Evolutionary conservation across 805 yeast species (phyloP), one percentile per base, ranked within the genome.

Genomic region (Ogataea wickerhamii): DNA sequence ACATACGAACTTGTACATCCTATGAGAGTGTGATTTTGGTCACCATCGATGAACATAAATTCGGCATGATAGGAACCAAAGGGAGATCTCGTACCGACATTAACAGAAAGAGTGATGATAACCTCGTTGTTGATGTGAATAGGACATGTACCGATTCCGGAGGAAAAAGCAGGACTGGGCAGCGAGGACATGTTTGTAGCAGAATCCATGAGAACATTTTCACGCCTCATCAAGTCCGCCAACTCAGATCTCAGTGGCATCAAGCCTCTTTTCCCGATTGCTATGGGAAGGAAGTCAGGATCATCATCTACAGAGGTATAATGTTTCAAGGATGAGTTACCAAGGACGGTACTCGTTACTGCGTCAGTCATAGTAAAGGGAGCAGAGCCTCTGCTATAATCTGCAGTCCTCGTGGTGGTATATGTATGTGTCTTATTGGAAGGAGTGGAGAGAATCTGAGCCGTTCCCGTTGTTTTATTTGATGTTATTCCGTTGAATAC

Each of bases 1-100:
- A 74, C 68, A 44, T 67, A 66, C 4, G 72, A 56, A 13, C 56
- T 49, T 16, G 69, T 56, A 44, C 86, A 81, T 2, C 76, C 78
- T 8, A 79, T 49, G 3, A 66, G 41, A 2, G 51, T 37, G 14
- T 68, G 64, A 6, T 52, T 43, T 2, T 49, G 54, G 36, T 64
- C 66, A 33, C 73, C 68, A 17, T 66, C 56, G 14, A 74, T 56
- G 7, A 75, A 57, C 3, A 71, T 53, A 43, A 75, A 66, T 26
- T 53, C 43, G 6, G 68, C 65, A 4, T 61, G 53, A 47, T 70
- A 76, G 1, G 78, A 67, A 0, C 80, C 79, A 36, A 74, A 58
- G 4, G 56, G 53, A 12, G 66, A 63, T 12, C 52, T 38, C 5
- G 43, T 29, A 1, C 49, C 48, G 14, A 56, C 52, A 7, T 44